These are phyloP conservation scores for Colletotrichum higginsianum DNA, from an alignment of 2,329 filamentous ascomycete genomes.

Conservation along the genomic window DNA sequence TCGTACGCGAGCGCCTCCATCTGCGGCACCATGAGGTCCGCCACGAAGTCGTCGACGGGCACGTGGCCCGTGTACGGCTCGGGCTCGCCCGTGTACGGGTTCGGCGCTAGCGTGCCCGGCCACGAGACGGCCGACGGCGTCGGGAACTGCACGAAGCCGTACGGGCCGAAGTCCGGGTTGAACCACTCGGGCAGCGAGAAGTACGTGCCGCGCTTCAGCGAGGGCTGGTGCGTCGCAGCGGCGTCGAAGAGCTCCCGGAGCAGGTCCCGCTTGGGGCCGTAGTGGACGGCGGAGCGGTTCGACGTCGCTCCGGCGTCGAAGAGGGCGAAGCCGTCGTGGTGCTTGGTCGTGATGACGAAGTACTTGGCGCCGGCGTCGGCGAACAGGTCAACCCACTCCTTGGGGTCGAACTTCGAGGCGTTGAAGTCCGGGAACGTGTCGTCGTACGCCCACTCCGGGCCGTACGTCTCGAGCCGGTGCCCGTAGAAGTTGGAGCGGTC, in stretches of 20 bases:
- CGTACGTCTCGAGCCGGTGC: conserved; percentile 66
- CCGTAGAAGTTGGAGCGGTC: conserved; percentile 53
- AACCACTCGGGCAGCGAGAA: conserved; percentile 67
- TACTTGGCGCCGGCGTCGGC: conserved; percentile 66
- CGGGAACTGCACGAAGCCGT: conserved; percentile 59
- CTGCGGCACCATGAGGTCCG: conserved; percentile 61
- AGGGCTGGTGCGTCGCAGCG: conserved; percentile 19
- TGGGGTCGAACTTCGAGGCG: conserved; percentile 63
- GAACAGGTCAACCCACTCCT: conserved; percentile 68
- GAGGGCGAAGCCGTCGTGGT: conserved; percentile 63
- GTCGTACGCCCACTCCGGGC: conserved; percentile 67
- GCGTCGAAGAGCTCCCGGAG: conserved; percentile 59
- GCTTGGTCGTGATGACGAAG: conserved; percentile 63
- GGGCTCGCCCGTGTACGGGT: conserved; percentile 58
- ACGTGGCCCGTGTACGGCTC: conserved; percentile 61
- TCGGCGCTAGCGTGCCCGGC: conserved; percentile 48
- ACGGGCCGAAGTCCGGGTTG: conserved; percentile 60
- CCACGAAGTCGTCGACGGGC: conserved; percentile 57
- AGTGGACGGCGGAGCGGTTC: conserved; percentile 58
- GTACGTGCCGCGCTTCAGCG: conserved; percentile 58
- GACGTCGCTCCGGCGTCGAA: conserved; percentile 58
- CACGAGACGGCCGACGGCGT: conserved; percentile 51
- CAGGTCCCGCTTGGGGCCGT: conserved; percentile 50
- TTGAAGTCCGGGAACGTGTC: conserved; percentile 70
- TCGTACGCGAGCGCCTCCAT: conserved; percentile 61